Evolutionary conservation across 1,139 yeast genomes (phyloP), one percentile per base, ranked within the genome.

Genomic region (Hyphopichia wangnamkhiaoensis): DNA sequence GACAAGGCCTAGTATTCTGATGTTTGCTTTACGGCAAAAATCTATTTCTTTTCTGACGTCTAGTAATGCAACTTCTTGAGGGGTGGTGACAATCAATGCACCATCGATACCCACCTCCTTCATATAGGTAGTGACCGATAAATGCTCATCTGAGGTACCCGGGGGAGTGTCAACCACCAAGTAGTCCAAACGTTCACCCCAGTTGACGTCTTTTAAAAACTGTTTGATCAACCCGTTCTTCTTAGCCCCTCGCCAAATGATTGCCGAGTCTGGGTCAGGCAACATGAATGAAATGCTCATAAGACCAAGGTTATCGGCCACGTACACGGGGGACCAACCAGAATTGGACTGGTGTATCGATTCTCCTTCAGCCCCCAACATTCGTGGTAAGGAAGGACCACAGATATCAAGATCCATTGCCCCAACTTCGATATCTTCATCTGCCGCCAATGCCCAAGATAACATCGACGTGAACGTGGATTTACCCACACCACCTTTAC

Each of bases 401-500:
- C 98, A 93, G 26, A 93, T 90, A 67, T 93, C 99, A 45, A 93
- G 68, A 62, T 94, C 99, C 94, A 93, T 87, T 31, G 96, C 93
- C 2, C 98, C 99, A 8, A 93, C 85, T 59, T 93, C 97, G 20
- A 84, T 51, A 35, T 82, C 86, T 44, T 84, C 88, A 58, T 91
- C 96, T 1, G 94, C 85, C 1, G 98, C 95, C 31, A 93, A 66
- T 0, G 97, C 97, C 96, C 98, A 93, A 13, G 95, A 81, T 17
- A 93, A 73, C 95, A 93, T 87, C 9, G 96, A 80, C 0, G 98
- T 87, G 59, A 93, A 91, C 0, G 98, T 94, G 1, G 96, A 88
- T 60, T 93, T 93, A 0, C 99, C 99, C 2, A 93, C 99, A 13
- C 99, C 99, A 14, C 99, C 99, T 65, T 93, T 93, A 10, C 98